Evolutionary conservation across 2,329 filamentous ascomycete species (phyloP), one percentile per base, ranked within the genome.

Genomic region (Chaetomium globosum): DNA sequence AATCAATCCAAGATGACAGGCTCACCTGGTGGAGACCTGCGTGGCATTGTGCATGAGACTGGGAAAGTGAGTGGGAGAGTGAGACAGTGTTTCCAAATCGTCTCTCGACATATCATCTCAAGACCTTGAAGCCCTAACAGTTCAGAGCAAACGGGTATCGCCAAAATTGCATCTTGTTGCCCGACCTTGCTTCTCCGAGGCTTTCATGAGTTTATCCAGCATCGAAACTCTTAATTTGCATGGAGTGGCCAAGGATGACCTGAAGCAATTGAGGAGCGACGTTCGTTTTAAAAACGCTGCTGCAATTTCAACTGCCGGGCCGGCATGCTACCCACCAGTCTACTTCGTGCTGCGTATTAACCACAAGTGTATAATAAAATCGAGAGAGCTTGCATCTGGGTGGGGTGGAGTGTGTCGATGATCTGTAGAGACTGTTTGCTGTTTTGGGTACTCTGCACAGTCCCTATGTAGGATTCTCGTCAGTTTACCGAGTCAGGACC

Each of bases 271-370:
- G 7, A 33, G 16, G 48, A 59, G 10, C 48, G 12, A 2, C 19
- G 46, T 49, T 21, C n/a, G 48, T 59, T 63, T 63, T 19, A 21
- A 36, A 54, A 33, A 9, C 33, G 4, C 19, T 10, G 7, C 36
- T 43, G 33, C 36, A 59, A 58, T 53, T 26, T 30, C 61, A 58
- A 63, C 43, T 52, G 23, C 61, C 53, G 61, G 46, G 46, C 30
- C 58, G 26, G 48, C 46, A 51, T 43, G 21, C 54, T 26, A 23
- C 33, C 54, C 31, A 26, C 54, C 54, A 36, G n/a, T n/a, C n/a
- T n/a, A n/a, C n/a, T n/a, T n/a, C n/a, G n/a, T n/a, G n/a, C n/a
- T n/a, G n/a, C 26, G 26, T 26, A 36, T 36, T 36, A 36, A 10
- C 33, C 8, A 12, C 33, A 36, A 12, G 33, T 36, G 33, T 36